Percentiles rank a stretch among this genome's conserved stretches.
These are phyloP conservation scores for Magnolia kwangsiensis DNA, from an alignment of 164 flowering plant species.

Conservation along the genomic window DNA sequence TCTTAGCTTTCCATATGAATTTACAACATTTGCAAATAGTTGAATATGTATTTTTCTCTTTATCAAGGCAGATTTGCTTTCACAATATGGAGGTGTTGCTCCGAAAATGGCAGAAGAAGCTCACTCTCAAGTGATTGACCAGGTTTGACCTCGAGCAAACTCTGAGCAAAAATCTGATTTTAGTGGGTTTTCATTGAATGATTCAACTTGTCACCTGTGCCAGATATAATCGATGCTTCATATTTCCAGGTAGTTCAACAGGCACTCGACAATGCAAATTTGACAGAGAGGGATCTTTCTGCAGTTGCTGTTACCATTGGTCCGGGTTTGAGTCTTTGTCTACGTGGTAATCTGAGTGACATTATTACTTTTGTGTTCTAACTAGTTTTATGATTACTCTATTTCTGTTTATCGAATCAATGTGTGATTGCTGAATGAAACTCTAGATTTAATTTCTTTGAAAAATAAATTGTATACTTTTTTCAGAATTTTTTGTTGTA, in stretches of 20 bases:
- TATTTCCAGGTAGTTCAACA: conserved; percentile 67
- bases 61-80: conserved; percentile 84
- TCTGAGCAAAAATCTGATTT: no score
- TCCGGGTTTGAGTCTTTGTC: conserved; percentile 93
- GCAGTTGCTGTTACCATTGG: conserved; percentile 98
- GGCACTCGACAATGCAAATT: conserved; percentile 74
- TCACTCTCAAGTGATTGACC: conserved; percentile 74
- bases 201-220: neutral
- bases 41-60: conserved; percentile 2
- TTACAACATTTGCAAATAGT: neutral
- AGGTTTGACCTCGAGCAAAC: conserved; percentile 36
- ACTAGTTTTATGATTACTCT: neutral
- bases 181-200: neutral
- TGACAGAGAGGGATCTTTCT: conserved; percentile 65
- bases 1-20: neutral
- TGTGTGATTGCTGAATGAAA: neutral
- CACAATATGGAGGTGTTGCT: conserved; percentile 86
- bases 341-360: conserved; percentile 58
- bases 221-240: neutral
- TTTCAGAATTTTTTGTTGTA: neutral
- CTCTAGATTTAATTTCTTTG: neutral
- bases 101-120: conserved; percentile 99
- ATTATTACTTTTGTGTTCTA: neutral
- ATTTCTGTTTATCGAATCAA: neutral
- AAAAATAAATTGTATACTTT: neutral